A percentile compares a stretch with the other conserved stretches of the same genome.
phyloP scores from a whole-genome alignment of 495 filamentous ascomycete genomes.

The Thermothielavioides terrestris region DNA sequence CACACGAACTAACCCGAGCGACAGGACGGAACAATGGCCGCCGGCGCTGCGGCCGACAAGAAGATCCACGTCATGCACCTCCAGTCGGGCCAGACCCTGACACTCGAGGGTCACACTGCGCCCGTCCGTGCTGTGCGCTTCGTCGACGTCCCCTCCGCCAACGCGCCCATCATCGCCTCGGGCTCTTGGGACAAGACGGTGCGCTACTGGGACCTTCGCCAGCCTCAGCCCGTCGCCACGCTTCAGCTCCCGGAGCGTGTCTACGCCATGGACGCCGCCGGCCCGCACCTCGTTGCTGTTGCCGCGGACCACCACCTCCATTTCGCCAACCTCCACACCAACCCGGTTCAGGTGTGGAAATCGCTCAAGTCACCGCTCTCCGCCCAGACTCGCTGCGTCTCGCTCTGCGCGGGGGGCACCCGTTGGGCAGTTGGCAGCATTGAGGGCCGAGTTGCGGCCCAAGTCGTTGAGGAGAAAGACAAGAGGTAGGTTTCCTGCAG shows the following conservation, averaged over 20 bases:
- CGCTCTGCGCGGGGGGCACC: conserved; percentile 72
- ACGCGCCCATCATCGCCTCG: conserved; percentile 59
- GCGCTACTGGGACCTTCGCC: conserved; percentile 82
- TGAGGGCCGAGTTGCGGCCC: conserved; percentile 81
- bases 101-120: conserved; percentile 64
- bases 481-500: conserved; percentile 45
- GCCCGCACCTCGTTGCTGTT: conserved; percentile 69
- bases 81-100: conserved; percentile 42
- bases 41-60: conserved; percentile 69
- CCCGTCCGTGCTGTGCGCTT: conserved; percentile 67
- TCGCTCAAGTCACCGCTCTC: conserved; percentile 76
- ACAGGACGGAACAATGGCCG: conserved; percentile 55
- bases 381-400: conserved; percentile 79
- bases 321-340: conserved; percentile 62
- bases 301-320: conserved; percentile 87
- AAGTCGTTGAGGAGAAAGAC: conserved; percentile 84
- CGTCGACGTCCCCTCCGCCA: conserved; percentile 48
- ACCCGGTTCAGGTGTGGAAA: conserved; percentile 72
- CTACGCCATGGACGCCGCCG: conserved; percentile 77
- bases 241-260: conserved; percentile 70
- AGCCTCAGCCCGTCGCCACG: conserved; percentile 49
- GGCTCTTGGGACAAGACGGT: conserved; percentile 88
- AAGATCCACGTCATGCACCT: conserved; percentile 68
- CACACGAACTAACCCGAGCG: not conserved
- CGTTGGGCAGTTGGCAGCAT: conserved; percentile 85